Evolutionary conservation across 2,329 filamentous ascomycete genomes (phyloP).

Genomic region (Exophiala calicioides): DNA sequence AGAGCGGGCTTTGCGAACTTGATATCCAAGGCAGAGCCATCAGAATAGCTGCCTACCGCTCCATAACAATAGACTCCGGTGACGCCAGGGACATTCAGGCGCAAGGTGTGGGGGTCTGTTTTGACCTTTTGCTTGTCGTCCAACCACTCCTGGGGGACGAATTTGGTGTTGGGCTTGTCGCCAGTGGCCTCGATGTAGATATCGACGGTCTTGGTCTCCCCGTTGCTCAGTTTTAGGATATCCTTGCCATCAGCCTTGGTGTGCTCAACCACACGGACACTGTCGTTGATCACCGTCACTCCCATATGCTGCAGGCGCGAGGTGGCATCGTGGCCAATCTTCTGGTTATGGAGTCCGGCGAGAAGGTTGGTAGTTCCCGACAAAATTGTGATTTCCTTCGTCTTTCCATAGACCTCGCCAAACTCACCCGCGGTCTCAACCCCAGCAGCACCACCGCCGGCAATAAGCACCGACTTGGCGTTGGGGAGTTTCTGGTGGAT

Average conservation of each 20-base stretch:
- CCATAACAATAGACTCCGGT: slow-evolving; percentile 31
- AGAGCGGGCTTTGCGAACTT: slow-evolving; percentile 27
- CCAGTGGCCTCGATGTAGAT: slow-evolving; percentile 57
- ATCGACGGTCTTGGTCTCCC: slow-evolving; percentile 50
- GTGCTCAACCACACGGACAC: slow-evolving; percentile 38
- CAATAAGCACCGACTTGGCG: slow-evolving; percentile 50
- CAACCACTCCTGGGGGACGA: slow-evolving; percentile 52
- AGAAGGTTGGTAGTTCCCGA: slow-evolving; percentile 44
- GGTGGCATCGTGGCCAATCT: slow-evolving; percentile 45
- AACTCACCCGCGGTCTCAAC: slow-evolving; percentile 54
- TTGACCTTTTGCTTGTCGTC: slow-evolving; percentile 51
- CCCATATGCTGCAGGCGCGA: slow-evolving; percentile 49
- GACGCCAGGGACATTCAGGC: slow-evolving; percentile 29
- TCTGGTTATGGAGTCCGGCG: slow-evolving; percentile 42
- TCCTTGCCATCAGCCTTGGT: slow-evolving; percentile 39
- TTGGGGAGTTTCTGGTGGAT: slow-evolving; percentile 39
- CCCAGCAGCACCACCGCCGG: slow-evolving; percentile 52
- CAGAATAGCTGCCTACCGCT: slow-evolving; percentile 31
- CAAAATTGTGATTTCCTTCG: slow-evolving; percentile 47
- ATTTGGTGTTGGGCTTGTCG: slow-evolving; percentile 54
- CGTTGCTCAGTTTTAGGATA: slow-evolving; percentile 48
- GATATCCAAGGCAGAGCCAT: slow-evolving; percentile 29
- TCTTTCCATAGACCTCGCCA: slow-evolving; percentile 40
- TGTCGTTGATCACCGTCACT: slow-evolving; percentile 47
- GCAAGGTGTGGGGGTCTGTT: slow-evolving; percentile 41